A percentile compares a stretch with the other conserved stretches of the same genome.
Evolutionary conservation across 2,329 filamentous ascomycete species (phyloP).

Genomic region (Pseudogymnoascus sp.): DNA sequence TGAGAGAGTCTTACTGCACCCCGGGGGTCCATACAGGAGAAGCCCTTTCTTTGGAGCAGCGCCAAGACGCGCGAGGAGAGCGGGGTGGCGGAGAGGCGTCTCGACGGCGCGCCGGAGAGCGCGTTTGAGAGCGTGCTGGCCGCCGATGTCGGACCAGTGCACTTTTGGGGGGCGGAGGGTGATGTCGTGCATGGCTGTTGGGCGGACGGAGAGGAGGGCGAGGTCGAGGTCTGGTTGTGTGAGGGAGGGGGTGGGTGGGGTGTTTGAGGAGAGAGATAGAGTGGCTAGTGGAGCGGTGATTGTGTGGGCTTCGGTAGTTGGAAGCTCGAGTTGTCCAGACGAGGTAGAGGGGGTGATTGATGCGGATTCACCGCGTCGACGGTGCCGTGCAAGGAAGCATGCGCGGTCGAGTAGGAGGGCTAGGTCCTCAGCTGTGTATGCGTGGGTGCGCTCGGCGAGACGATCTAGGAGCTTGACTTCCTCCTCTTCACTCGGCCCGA

Average conservation of each 20-base stretch:
- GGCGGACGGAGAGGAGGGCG: slow-evolving; percentile 61
- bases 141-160: slow-evolving; percentile 80
- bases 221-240: slow-evolving; percentile 47
- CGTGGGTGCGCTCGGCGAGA: slow-evolving; percentile 70
- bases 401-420: slow-evolving; percentile 52
- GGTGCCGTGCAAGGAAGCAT: slow-evolving; percentile 29
- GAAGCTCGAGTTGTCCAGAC: slow-evolving; percentile 16
- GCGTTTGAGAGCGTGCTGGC: slow-evolving; percentile 66
- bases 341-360: background rate
- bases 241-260: slow-evolving; percentile 12
- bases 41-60: slow-evolving; percentile 67
- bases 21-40: slow-evolving; percentile 83
- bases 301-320: background rate
- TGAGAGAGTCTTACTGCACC: slow-evolving; percentile 88
- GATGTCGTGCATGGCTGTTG: slow-evolving; percentile 81
- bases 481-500: slow-evolving; percentile 36
- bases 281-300: slow-evolving; percentile 2
- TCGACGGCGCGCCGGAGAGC: slow-evolving; percentile 39
- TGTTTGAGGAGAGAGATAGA: background rate
- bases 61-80: slow-evolving; percentile 40
- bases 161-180: slow-evolving; percentile 82
- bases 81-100: slow-evolving; percentile 34
- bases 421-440: slow-evolving; percentile 75
- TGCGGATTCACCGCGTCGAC: slow-evolving; percentile 10
- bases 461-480: slow-evolving; percentile 37